phyloP scores from a whole-genome alignment of 2,329 filamentous ascomycete genomes.

The Aspergillus glaucus region DNA sequence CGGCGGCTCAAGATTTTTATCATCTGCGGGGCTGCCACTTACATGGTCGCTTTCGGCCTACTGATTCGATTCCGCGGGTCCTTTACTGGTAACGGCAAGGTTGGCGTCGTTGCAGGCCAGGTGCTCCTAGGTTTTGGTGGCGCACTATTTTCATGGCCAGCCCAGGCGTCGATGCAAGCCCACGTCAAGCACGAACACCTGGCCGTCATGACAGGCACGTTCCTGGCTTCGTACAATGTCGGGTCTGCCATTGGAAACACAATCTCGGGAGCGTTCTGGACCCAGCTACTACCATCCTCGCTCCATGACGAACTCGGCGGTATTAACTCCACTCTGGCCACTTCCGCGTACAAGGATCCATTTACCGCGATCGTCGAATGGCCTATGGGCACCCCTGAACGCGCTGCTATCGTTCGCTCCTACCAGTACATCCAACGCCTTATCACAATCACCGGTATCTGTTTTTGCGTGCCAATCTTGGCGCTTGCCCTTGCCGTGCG shows the following conservation, averaged over 20 bases:
- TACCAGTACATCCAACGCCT: slow-evolving; percentile 46
- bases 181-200: not conserved
- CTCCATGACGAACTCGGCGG: slow-evolving; percentile 16
- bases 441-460: slow-evolving; percentile 46
- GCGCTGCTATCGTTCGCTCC: slow-evolving; percentile 26
- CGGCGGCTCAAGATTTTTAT: slow-evolving; percentile 1
- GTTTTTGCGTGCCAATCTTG: slow-evolving; percentile 45
- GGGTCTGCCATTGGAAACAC: slow-evolving; percentile 39
- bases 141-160: not conserved
- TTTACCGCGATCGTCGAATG: slow-evolving; percentile 27
- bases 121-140: not conserved
- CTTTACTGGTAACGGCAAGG: not conserved
- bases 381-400: slow-evolving; percentile 32
- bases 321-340: slow-evolving; percentile 32
- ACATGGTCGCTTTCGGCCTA: not conserved
- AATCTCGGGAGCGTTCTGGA: slow-evolving; percentile 40
- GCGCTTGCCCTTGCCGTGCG: slow-evolving; percentile 38
- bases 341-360: slow-evolving; percentile 30
- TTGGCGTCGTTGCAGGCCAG: not conserved
- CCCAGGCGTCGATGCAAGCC: not conserved
- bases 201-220: not conserved
- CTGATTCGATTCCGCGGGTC: not conserved
- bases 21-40: not conserved
- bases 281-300: slow-evolving; percentile 32
- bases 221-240: slow-evolving; percentile 38